These are phyloP conservation scores for Mycena venus DNA, from an alignment of 768 basidiomycete genomes.

Conservation along the genomic window DNA sequence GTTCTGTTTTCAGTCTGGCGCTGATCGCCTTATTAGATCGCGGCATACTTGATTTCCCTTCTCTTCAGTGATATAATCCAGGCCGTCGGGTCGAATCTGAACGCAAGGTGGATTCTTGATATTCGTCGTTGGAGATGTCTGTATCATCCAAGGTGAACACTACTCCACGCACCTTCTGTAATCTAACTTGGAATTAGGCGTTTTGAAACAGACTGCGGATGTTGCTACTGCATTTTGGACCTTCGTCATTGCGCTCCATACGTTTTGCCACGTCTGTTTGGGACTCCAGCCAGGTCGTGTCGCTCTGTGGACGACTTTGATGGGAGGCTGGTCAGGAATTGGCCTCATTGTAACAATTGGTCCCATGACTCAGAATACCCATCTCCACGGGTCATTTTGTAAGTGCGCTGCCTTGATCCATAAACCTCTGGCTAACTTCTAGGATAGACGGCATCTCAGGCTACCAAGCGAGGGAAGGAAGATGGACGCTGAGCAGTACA, in stretches of 20 bases:
- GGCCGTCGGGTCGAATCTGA: constrained; percentile 62
- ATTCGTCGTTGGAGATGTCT: constrained; percentile 53
- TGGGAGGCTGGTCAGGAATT: constrained; percentile 60
- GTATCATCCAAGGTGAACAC: constrained; percentile 59
- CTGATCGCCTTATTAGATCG: constrained; percentile 65
- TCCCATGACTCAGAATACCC: constrained; percentile 52
- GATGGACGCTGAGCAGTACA: not conserved
- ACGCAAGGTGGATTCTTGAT: constrained; percentile 54
- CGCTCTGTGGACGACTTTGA: constrained; percentile 52
- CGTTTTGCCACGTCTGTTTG: constrained; percentile 65
- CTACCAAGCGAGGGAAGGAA: constrained; percentile 31
- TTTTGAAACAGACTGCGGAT: constrained; percentile 64
- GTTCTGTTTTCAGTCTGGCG: constrained; percentile 50
- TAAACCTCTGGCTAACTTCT: not conserved
- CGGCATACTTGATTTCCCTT: constrained; percentile 68
- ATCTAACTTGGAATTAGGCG: constrained; percentile 39
- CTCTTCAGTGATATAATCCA: constrained; percentile 64
- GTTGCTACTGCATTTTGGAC: constrained; percentile 65
- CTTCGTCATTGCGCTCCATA: constrained; percentile 65
- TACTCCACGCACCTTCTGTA: not conserved
- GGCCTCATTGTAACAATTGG: constrained; percentile 59
- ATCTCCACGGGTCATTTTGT: constrained; percentile 62
- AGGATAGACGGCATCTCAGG: constrained; percentile 62
- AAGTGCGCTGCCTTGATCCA: constrained; percentile 30
- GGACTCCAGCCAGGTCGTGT: constrained; percentile 51